Base-by-base conservation (phyloP, 257 asterid genomes). In the Solanum sitiens region DNA sequence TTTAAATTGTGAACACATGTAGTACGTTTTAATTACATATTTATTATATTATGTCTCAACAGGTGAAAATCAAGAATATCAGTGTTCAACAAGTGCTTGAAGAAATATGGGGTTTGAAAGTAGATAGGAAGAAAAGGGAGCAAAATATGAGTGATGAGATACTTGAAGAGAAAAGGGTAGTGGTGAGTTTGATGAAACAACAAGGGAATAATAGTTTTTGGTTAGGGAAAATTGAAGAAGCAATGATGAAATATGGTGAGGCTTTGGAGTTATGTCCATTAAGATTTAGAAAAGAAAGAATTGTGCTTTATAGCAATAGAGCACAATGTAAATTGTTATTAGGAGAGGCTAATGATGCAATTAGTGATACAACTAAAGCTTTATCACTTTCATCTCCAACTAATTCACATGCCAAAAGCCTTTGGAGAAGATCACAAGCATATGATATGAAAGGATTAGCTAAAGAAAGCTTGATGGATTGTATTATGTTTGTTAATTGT, bases 381-480 rank as follows among this genome's bases (percentile, higher is more conserved):
- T 95, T 96, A 77, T 92, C 94, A 91, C 92, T 96, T 40, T 92
- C 94, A 10, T 87, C 59, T 47, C 98, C 99, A 88, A 93, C 96
- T 23, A 96, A 96, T 53, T 93, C 95, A 40, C 98, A 96, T 50
- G 75, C 89, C 63, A 92, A 90, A 53, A 94, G 98, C 86, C 95
- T 96, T 11, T 94, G 98, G 99, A 92, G 91, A 72, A 93, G 98
- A 88, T 93, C 98, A 71, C 95, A 92, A 83, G 98, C 99, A 4
- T 96, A 93, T 90, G 98, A 96, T 89, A 89, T 94, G 90, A 96
- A 93, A 90, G 97, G 98, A 65, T 91, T 94, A 93, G 94, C 94
- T 87, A 96, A 93, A 82, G 97, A 94, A 89, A 96, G 99, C 89
- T 92, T 96, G 90, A 93, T 94, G 95, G 99, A 96, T 71, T 93